Evolutionary conservation across 495 filamentous ascomycete genomes (phyloP).

Genomic region (Halenospora varia): DNA sequence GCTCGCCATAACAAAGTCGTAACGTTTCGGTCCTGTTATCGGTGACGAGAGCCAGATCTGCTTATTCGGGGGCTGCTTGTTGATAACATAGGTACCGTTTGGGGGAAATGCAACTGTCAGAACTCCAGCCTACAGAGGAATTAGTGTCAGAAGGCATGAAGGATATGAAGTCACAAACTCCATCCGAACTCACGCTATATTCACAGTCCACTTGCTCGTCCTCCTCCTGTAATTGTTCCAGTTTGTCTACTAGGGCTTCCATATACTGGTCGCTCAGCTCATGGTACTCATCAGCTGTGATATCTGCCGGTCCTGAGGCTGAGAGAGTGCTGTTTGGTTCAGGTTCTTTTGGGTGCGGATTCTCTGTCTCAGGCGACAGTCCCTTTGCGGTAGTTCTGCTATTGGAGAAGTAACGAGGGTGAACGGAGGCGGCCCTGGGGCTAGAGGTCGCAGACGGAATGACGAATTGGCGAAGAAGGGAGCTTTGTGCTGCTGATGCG

Average conservation of each 20-base stretch:
- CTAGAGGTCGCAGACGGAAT: not conserved
- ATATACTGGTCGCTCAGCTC: constrained; percentile 44
- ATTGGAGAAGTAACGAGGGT: constrained; percentile 9
- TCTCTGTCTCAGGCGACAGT: constrained; percentile 26
- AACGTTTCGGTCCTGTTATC: constrained; percentile 86
- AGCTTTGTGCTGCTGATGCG: not conserved
- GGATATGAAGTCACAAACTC: too few species aligned
- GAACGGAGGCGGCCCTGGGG: not conserved
- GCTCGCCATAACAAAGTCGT: constrained; percentile 72
- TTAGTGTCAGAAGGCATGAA: too few species aligned
- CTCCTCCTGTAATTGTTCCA: constrained; percentile 60
- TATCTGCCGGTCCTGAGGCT: constrained; percentile 11
- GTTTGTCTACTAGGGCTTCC: constrained; percentile 59
- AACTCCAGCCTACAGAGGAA: constrained; percentile 64
- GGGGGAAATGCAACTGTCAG: constrained; percentile 62
- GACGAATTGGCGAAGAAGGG: not conserved
- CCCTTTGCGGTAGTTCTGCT: constrained; percentile 18
- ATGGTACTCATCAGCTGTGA: constrained; percentile 38
- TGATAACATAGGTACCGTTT: constrained; percentile 81
- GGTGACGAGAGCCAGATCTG: constrained; percentile 98
- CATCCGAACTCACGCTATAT: constrained; percentile 46
- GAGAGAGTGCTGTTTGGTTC: not conserved
- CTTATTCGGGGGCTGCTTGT: constrained; percentile 96
- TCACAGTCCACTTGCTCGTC: constrained; percentile 64
- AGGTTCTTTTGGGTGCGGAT: constrained; percentile 18